A percentile compares a stretch with the other conserved stretches of the same genome.
These are phyloP conservation scores for Cutaneotrichosporon cavernicola DNA, from an alignment of 1,284 basidiomycete species.

Conservation along the genomic window DNA sequence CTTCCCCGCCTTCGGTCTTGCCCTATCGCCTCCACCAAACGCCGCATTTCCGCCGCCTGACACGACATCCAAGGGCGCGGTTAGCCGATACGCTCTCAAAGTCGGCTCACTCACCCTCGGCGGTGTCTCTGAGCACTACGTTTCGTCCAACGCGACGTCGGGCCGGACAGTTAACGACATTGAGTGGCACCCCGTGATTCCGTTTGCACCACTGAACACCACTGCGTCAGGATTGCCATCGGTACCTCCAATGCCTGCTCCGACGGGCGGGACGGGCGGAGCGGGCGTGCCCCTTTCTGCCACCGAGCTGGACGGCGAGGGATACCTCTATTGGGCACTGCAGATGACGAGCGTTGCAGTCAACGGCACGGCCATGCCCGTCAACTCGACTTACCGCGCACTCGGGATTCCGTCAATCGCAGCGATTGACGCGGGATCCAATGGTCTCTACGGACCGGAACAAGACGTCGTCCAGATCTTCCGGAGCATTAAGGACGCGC, in stretches of 20 bases:
- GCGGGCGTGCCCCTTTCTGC: not conserved
- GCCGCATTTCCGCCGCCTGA: not conserved
- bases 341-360: constrained; percentile 64
- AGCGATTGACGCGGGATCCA: constrained; percentile 73
- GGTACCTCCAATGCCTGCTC: not conserved
- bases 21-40: constrained; percentile 33
- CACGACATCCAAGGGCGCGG: not conserved
- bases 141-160: constrained; percentile 25
- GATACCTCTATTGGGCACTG: constrained; percentile 77
- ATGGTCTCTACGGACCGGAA: constrained; percentile 76
- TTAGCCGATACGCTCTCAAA: constrained; percentile 25
- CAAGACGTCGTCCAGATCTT: constrained; percentile 74
- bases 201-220: constrained; percentile 30
- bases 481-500: constrained; percentile 62
- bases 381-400: constrained; percentile 67
- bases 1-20: constrained; percentile 44
- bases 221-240: not conserved
- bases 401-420: constrained; percentile 64
- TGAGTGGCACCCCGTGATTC: constrained; percentile 44
- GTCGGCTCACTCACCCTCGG: constrained; percentile 42
- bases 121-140: constrained; percentile 40
- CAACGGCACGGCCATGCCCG: constrained; percentile 61
- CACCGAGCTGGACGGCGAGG: constrained; percentile 35
- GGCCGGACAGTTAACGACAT: constrained; percentile 39
- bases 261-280: not conserved